Percentiles rank a stretch among this genome's conserved stretches.
phyloP scores from a whole-genome alignment of 148 eudicot genomes.

The Tetragonia tetragonoides region DNA sequence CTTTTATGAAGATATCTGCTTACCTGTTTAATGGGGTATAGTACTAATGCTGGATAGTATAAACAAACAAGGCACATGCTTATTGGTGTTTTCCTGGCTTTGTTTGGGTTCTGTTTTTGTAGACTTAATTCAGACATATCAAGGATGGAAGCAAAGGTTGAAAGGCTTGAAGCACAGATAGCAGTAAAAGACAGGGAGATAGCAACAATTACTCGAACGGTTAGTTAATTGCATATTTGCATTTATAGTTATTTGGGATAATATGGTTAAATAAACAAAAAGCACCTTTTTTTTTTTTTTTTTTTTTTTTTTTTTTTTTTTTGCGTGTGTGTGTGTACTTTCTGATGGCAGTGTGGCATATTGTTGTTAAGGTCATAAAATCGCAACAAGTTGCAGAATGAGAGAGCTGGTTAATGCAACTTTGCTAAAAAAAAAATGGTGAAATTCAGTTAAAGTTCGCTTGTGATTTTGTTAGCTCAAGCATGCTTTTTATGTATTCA shows the following conservation, averaged over 20 bases:
- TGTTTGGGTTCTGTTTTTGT: conserved; percentile 15
- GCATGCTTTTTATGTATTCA: conserved; percentile 23
- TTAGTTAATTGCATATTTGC: conserved; percentile 29
- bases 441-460: background rate
- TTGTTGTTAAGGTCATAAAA: conserved; percentile 4
- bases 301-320: too few relatives aligned
- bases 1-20: conserved; percentile 3
- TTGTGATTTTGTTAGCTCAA: conserved; percentile 11
- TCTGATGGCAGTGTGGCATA: background rate
- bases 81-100: conserved; percentile 8
- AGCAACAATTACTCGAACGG: conserved; percentile 91
- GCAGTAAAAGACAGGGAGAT: conserved; percentile 91
- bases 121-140: conserved; percentile 89
- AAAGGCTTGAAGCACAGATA: conserved; percentile 82
- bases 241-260: background rate
- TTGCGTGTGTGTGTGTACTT: too few relatives aligned
- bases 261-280: background rate
- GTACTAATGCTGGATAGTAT: background rate
- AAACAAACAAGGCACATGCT: background rate
- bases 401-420: conserved; percentile 1
- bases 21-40: background rate
- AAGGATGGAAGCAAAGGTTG: conserved; percentile 94
- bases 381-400: conserved; percentile 9
- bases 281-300: too few relatives aligned
- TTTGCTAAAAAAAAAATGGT: background rate